These are phyloP conservation scores for Aristolochia californica DNA, from an alignment of 164 flowering plant species.

Conservation along the genomic window DNA sequence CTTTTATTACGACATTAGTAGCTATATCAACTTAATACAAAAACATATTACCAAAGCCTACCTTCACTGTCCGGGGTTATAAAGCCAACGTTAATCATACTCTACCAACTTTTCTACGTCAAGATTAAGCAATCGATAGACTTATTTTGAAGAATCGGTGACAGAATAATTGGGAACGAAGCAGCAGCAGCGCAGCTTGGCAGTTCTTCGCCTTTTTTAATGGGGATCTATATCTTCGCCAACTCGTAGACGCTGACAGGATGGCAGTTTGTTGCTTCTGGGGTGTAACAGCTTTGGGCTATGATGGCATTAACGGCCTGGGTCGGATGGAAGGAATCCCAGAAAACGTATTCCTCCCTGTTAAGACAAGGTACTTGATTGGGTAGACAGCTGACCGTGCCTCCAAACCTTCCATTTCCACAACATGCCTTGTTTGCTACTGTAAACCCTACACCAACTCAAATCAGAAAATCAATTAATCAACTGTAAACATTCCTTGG, in stretches of 20 bases:
- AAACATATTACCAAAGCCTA: too few species aligned
- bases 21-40: too few species aligned
- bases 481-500: background rate
- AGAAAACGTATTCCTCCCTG: slow-evolving; percentile 22
- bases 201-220: background rate
- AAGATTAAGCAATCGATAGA: too few species aligned
- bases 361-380: slow-evolving; percentile 15
- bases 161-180: too few species aligned
- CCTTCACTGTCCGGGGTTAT: too few species aligned
- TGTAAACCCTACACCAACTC: slow-evolving; percentile 15
- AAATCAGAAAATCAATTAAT: background rate
- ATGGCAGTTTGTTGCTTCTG: slow-evolving; percentile 16
- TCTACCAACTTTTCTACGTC: too few species aligned
- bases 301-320: slow-evolving; percentile 21
- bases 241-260: slow-evolving; percentile 22
- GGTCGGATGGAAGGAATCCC: slow-evolving; percentile 30
- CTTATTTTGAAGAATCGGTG: too few species aligned
- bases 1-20: too few species aligned
- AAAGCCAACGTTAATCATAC: too few species aligned
- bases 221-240: slow-evolving; percentile 16
- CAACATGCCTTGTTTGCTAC: slow-evolving; percentile 22
- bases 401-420: slow-evolving; percentile 27
- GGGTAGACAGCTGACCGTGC: slow-evolving; percentile 20
- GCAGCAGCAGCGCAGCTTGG: background rate
- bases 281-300: slow-evolving; percentile 19